These are phyloP conservation scores for Tetradesmus lagerheimii DNA, from an alignment of 139 green algal species.

Conservation along the genomic window DNA sequence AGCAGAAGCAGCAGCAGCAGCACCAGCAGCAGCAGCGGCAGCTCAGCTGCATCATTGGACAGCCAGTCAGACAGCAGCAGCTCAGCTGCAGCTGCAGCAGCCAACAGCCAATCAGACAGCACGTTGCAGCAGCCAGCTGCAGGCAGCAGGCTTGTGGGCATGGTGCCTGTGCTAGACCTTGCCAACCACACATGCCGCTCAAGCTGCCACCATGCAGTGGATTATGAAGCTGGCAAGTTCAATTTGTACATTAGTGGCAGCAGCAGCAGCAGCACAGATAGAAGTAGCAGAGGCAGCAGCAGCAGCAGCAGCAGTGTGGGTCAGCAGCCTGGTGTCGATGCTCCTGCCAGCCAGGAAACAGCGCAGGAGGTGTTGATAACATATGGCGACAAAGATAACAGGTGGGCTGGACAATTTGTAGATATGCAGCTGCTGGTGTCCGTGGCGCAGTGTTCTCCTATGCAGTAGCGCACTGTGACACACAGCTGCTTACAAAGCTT, in stretches of 20 bases:
- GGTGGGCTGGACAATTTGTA: conserved; percentile 35
- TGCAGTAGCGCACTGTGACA: too few relatives aligned
- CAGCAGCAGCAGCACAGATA: background rate
- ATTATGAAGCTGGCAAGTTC: background rate
- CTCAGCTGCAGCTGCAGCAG: background rate
- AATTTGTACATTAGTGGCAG: background rate
- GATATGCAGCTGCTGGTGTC: too few relatives aligned
- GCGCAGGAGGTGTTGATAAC: conserved; percentile 48
- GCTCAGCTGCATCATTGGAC: background rate
- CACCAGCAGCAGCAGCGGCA: background rate
- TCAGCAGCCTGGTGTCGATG: background rate
- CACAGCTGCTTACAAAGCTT: too few relatives aligned
- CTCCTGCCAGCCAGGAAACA: background rate
- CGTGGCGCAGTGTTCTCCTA: too few relatives aligned
- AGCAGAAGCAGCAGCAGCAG: background rate
- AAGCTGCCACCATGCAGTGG: background rate
- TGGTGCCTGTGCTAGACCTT: conserved; percentile 60
- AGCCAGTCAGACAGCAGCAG: background rate
- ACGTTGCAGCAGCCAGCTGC: background rate
- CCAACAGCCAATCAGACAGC: background rate
- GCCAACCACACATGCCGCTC: conserved; percentile 53
- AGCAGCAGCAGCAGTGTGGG: background rate
- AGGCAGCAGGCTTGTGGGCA: conserved; percentile 12
- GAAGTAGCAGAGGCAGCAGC: background rate
- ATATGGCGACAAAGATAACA: conserved; percentile 57